A percentile compares a stretch with the other conserved stretches of the same genome.
Conservation (phyloP, 2,329 filamentous ascomycete genomes). For the Lachnellula hyalina region DNA sequence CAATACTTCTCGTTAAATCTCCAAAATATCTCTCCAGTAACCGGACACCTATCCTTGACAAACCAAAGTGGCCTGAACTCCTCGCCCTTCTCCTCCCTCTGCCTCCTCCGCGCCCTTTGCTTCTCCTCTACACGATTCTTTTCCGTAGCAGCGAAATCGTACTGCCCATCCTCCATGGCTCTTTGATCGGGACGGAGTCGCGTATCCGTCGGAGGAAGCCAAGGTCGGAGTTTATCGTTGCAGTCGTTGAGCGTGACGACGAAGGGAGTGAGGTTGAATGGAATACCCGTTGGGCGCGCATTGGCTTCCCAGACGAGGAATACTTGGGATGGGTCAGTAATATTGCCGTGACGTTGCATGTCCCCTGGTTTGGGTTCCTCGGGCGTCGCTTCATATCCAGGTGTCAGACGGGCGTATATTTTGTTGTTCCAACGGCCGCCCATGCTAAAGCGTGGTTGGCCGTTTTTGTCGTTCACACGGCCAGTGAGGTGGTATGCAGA, state of each 20-base stretch:
- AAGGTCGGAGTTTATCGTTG: conserved; percentile 70
- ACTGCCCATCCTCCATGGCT: conserved; percentile 98
- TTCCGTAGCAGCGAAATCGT: conserved; percentile 86
- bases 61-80: conserved; percentile 88
- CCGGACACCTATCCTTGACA: conserved; percentile 60
- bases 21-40: conserved; percentile 90
- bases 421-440: conserved; percentile 97
- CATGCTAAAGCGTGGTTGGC: conserved; percentile 81
- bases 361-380: conserved; percentile 46
- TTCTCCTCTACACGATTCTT: conserved; percentile 93
- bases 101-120: conserved; percentile 70
- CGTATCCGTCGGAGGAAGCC: conserved; percentile 88
- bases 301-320: conserved; percentile 94
- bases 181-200: conserved; percentile 89
- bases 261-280: conserved; percentile 96
- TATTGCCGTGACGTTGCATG: conserved; percentile 42
- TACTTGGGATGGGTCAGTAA: conserved; percentile 64
- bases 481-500: conserved; percentile 86
- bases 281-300: conserved; percentile 72
- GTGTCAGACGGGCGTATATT: conserved; percentile 88
- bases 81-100: conserved; percentile 71
- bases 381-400: conserved; percentile 75
- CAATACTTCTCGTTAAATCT: conserved; percentile 86
- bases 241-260: conserved; percentile 91
- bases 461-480: conserved; percentile 73